Evolutionary conservation across 805 yeast genomes (phyloP).

Genomic region (Wickerhamiella brachini): DNA sequence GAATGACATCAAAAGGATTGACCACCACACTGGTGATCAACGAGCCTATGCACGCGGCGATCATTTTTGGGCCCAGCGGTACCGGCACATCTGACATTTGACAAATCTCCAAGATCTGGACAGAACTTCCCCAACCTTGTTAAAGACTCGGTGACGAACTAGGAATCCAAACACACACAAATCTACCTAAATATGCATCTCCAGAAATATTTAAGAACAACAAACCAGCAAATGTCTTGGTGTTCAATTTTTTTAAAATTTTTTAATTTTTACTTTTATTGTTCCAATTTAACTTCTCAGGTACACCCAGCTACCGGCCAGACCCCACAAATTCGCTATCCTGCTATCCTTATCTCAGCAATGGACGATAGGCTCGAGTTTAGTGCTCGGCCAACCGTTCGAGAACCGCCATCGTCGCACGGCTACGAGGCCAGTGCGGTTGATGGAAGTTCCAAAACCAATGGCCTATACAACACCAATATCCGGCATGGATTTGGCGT

Average conservation of each 20-base stretch:
- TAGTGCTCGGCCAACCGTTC: not conserved
- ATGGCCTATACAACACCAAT: conserved; percentile 19
- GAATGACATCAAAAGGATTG: conserved; percentile 32
- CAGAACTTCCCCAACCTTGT: not conserved
- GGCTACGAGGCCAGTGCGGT: not conserved
- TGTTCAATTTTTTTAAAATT: no score
- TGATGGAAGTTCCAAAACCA: not conserved
- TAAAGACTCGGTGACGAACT: no score
- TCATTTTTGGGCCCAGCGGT: conserved; percentile 15
- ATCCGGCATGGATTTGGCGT: conserved; percentile 44
- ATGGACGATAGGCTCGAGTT: conserved; percentile 3
- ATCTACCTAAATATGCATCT: no score
- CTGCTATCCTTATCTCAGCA: not conserved
- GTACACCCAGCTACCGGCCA: not conserved
- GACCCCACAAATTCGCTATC: not conserved
- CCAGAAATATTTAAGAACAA: no score
- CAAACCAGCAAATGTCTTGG: no score
- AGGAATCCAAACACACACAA: no score
- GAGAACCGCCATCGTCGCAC: not conserved
- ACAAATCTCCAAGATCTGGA: not conserved
- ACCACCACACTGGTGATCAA: conserved; percentile 28
- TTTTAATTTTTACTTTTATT: no score
- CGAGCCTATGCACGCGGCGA: conserved; percentile 32
- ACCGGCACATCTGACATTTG: conserved; percentile 1
- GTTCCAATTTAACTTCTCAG: not conserved